These are phyloP conservation scores for Elsinoe batatas DNA, from an alignment of 2,329 filamentous ascomycete species.

Conservation along the genomic window DNA sequence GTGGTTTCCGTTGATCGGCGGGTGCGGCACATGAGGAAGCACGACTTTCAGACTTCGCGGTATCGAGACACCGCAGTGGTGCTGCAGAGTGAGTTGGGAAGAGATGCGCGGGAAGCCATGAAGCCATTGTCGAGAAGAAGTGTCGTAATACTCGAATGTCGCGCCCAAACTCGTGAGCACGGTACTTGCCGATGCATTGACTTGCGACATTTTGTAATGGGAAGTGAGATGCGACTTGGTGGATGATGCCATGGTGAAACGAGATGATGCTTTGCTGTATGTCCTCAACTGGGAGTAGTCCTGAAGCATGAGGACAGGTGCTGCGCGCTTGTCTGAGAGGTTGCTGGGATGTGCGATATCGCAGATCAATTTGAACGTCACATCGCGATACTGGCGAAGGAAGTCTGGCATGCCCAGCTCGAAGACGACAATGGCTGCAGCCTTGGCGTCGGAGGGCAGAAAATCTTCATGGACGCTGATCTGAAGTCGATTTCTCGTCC, in stretches of 20 bases:
- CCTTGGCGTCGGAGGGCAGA: conserved; percentile 31
- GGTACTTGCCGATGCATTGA: conserved; percentile 34
- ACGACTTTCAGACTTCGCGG: conserved; percentile 27
- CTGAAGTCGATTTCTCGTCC: conserved; percentile 29
- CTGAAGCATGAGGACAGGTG: conserved; percentile 21
- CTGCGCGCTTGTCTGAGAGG: conserved; percentile 16
- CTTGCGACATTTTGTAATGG: conserved; percentile 36
- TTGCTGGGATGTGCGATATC: conserved; percentile 26
- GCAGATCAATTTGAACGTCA: conserved; percentile 41
- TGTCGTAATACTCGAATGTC: conserved; percentile 41
- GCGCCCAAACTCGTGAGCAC: conserved; percentile 41
- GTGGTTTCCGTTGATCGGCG: conserved; percentile 40
- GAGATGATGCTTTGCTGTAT: conserved; percentile 17
- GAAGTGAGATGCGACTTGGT: conserved; percentile 40
- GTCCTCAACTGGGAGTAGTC: conserved; percentile 27
- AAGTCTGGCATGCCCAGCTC: conserved; percentile 40
- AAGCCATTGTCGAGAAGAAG: conserved; percentile 31
- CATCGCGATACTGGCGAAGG: conserved; percentile 42
- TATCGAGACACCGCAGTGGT: conserved; percentile 35
- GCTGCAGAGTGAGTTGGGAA: conserved; percentile 31
- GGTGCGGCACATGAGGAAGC: conserved; percentile 28
- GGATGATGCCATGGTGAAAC: conserved; percentile 28
- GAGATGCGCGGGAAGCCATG: conserved; percentile 16
- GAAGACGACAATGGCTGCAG: conserved; percentile 41
- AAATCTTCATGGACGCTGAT: conserved; percentile 44